phyloP scores from a whole-genome alignment of 768 basidiomycete species.

The Chalciporus piperatus region DNA sequence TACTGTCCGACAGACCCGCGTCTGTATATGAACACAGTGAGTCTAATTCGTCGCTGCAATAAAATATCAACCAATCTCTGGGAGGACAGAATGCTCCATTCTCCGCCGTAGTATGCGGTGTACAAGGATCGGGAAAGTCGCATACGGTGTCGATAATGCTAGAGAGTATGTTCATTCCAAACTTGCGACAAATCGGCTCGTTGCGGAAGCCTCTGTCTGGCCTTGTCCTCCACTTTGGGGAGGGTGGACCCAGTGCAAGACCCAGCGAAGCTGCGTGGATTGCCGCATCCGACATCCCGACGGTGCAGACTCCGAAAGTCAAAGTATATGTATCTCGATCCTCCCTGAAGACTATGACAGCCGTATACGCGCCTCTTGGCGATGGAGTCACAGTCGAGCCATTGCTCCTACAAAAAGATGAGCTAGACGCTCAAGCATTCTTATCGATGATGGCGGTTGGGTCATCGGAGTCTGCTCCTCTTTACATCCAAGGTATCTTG shows the following conservation, averaged over 20 bases:
- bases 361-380: constrained; percentile 53
- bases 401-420: constrained; percentile 51
- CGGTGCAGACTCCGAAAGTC: constrained; percentile 32
- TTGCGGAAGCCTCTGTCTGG: constrained; percentile 56
- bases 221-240: constrained; percentile 67
- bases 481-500: constrained; percentile 68
- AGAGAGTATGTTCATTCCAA: constrained; percentile 67
- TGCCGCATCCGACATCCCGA: constrained; percentile 36
- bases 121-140: constrained; percentile 75
- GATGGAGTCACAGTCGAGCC: constrained; percentile 50
- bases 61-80: not conserved
- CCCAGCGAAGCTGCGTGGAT: constrained; percentile 71
- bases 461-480: constrained; percentile 56
- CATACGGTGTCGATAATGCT: constrained; percentile 68
- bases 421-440: constrained; percentile 67
- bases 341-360: constrained; percentile 58
- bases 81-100: constrained; percentile 62
- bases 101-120: constrained; percentile 73
- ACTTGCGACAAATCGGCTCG: constrained; percentile 46
- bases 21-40: constrained; percentile 67
- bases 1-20: constrained; percentile 43
- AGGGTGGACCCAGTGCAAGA: constrained; percentile 53
- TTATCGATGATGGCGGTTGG: constrained; percentile 74
- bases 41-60: constrained; percentile 6
- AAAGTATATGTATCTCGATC: constrained; percentile 60